Evolutionary conservation across 805 yeast genomes (phyloP).

Genomic region (Candida palmyrensis): DNA sequence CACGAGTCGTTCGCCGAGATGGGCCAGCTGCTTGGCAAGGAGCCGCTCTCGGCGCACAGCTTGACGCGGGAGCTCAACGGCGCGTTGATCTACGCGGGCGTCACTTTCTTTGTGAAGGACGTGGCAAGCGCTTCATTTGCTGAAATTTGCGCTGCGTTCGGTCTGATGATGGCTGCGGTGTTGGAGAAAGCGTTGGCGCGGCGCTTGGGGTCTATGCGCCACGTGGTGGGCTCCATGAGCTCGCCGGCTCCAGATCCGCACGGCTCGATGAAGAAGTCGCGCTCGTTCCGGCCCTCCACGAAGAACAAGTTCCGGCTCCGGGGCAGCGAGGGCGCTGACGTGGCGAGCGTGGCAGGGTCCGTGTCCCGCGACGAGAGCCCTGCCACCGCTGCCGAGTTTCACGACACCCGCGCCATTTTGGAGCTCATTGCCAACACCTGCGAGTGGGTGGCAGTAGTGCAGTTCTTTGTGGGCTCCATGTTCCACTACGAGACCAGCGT

Average conservation of each 20-base stretch:
- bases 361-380: not conserved
- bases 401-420: slow-evolving; percentile 28
- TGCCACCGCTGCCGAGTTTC: slow-evolving; percentile 16
- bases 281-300: slow-evolving; percentile 1
- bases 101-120: slow-evolving; percentile 48
- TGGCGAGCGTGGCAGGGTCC: not conserved
- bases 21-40: slow-evolving; percentile 33
- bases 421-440: slow-evolving; percentile 31
- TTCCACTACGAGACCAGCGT: slow-evolving; percentile 36
- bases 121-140: slow-evolving; percentile 44
- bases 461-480: slow-evolving; percentile 34
- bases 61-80: slow-evolving; percentile 22
- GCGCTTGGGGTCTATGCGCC: slow-evolving; percentile 16
- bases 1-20: slow-evolving; percentile 29
- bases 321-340: slow-evolving; percentile 2
- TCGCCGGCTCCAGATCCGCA: not conserved
- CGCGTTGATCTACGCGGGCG: slow-evolving; percentile 25
- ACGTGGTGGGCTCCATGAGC: not conserved
- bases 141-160: slow-evolving; percentile 41
- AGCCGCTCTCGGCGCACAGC: slow-evolving; percentile 15
- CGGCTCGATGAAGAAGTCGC: not conserved
- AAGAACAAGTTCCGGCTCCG: slow-evolving; percentile 6
- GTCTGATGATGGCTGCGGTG: slow-evolving; percentile 20
- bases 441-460: slow-evolving; percentile 31
- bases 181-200: slow-evolving; percentile 19